Conservation (phyloP, 768 basidiomycete genomes). For the Russula abietina region DNA sequence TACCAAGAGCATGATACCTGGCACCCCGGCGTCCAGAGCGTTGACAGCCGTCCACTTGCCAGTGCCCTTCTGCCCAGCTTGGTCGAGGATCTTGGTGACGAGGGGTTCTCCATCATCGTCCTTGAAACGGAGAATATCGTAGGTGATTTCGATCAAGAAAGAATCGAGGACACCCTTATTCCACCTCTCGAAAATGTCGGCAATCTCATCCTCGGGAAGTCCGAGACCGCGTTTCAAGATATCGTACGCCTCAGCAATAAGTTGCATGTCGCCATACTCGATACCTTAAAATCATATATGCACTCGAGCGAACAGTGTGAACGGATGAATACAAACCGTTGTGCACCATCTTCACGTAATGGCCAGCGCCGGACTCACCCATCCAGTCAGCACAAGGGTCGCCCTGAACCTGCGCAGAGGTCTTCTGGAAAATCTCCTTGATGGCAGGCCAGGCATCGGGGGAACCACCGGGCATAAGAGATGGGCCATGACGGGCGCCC, state of each 20-base stretch:
- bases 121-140: conserved; percentile 94
- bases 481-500: conserved; percentile 94
- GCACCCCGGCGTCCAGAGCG: conserved; percentile 87
- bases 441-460: conserved; percentile 91
- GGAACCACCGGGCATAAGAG: conserved; percentile 98
- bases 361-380: conserved; percentile 89
- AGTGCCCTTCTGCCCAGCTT: conserved; percentile 98
- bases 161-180: conserved; percentile 99
- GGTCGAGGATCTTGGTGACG: conserved; percentile 89
- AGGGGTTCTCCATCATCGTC: conserved; percentile 92
- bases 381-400: conserved; percentile 99
- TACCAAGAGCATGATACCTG: conserved; percentile 45
- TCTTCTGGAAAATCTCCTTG: conserved; percentile 98
- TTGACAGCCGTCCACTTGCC: conserved; percentile 99
- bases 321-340: conserved; percentile 50
- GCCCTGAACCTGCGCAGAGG: conserved; percentile 89
- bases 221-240: conserved; percentile 96
- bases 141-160: conserved; percentile 97
- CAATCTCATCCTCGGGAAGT: conserved; percentile 81
- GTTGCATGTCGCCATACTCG: conserved; percentile 99
- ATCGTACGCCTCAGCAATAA: conserved; percentile 98
- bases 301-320: conserved; percentile 11
- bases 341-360: conserved; percentile 99
- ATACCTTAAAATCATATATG: conserved; percentile 58
- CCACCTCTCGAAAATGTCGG: conserved; percentile 90